Percentiles rank a stretch among this genome's conserved stretches.
Evolutionary conservation across 495 filamentous ascomycete genomes (phyloP).

Genomic region (Hypoxylon lienhwacheense): DNA sequence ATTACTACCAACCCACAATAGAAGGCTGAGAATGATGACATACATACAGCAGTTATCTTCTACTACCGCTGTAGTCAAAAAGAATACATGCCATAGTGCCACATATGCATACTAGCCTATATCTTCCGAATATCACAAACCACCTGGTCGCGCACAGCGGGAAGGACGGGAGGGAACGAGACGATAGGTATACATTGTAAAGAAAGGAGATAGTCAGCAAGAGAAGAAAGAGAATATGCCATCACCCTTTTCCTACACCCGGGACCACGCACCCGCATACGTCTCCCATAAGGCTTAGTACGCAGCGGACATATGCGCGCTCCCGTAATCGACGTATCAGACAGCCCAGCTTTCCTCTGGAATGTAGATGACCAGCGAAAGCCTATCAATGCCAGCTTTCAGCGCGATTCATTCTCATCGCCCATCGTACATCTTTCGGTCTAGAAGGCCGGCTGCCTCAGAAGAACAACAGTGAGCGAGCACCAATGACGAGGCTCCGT

Average conservation of each 20-base stretch:
- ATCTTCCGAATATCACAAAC: not conserved
- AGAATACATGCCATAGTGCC: slow-evolving; percentile 1
- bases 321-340: slow-evolving; percentile 9
- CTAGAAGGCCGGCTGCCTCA: not conserved
- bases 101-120: slow-evolving; percentile 6
- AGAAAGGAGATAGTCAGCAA: not conserved
- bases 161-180: not conserved
- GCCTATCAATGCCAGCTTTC: not conserved
- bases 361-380: slow-evolving; percentile 1
- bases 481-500: slow-evolving; percentile 8
- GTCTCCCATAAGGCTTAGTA: slow-evolving; percentile 33
- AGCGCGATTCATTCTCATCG: too few relatives aligned
- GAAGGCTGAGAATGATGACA: slow-evolving; percentile 22
- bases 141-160: not conserved
- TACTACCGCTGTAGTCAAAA: not conserved
- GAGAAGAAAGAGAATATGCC: slow-evolving; percentile 9
- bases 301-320: slow-evolving; percentile 31
- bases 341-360: slow-evolving; percentile 6
- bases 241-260: slow-evolving; percentile 12
- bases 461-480: not conserved
- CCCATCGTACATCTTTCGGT: slow-evolving; percentile 6
- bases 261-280: slow-evolving; percentile 6
- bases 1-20: not conserved
- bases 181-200: not conserved
- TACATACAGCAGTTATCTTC: slow-evolving; percentile 8